Percentiles rank a stretch among this genome's conserved stretches.
Evolutionary conservation across 306 rosid species (phyloP).

Genomic region (Fragaria nilgerrensis): DNA sequence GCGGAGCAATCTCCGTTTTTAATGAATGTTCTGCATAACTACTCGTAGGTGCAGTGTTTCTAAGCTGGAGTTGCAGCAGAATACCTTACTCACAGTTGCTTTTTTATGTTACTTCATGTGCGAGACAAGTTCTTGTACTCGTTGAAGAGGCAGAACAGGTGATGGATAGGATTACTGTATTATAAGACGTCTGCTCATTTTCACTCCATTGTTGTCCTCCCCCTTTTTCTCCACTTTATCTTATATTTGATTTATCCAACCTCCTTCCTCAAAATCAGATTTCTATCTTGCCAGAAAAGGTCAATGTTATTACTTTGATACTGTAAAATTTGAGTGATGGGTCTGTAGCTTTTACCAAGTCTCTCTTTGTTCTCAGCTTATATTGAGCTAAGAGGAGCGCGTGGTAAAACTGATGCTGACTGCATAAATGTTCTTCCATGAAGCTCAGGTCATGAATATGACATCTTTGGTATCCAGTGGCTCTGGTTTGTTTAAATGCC

Average conservation of each 20-base stretch:
- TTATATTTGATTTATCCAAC: no score
- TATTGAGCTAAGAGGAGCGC: background rate
- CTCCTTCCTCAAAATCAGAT: no score
- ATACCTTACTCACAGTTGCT: background rate
- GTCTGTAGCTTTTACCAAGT: no score
- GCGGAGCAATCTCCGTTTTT: background rate
- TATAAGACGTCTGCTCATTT: background rate
- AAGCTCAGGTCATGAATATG: background rate
- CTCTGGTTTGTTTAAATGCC: background rate
- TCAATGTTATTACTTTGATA: no score
- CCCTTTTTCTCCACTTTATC: no score
- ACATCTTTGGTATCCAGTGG: background rate
- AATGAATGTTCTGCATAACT: constrained; percentile 4
- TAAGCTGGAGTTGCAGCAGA: background rate
- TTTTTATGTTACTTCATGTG: background rate
- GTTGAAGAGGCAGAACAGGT: background rate
- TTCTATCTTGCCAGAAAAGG: no score
- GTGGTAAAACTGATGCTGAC: background rate
- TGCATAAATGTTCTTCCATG: no score
- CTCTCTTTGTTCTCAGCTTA: no score
- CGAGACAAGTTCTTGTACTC: background rate
- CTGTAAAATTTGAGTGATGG: no score
- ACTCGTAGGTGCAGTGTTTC: background rate
- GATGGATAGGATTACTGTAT: background rate
- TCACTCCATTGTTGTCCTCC: no score